Conservation (phyloP, 176 grass and related monocot species). For the Leersia perrieri region DNA sequence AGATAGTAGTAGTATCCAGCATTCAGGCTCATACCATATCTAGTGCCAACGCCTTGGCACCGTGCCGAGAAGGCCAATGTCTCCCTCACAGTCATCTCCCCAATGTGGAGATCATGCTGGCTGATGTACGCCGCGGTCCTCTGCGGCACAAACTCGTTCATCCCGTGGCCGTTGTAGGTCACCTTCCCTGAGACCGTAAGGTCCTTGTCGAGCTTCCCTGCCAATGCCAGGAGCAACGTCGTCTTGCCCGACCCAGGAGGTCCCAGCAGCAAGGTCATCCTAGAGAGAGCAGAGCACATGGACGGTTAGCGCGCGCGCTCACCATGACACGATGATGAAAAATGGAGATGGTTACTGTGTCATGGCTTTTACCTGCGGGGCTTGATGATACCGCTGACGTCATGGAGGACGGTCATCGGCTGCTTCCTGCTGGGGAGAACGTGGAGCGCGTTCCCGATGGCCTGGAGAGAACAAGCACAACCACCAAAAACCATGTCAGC, state of each 20-base stretch:
- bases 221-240: constrained; percentile 68
- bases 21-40: constrained; percentile 55
- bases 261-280: constrained; percentile 80
- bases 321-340: background rate
- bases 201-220: constrained; percentile 75
- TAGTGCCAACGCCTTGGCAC: constrained; percentile 79
- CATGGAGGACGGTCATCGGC: constrained; percentile 57
- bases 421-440: constrained; percentile 54
- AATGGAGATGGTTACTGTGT: background rate
- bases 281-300: constrained; percentile 20
- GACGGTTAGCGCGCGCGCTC: background rate
- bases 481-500: background rate
- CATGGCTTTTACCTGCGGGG: constrained; percentile 36
- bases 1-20: background rate
- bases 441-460: constrained; percentile 55
- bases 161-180: constrained; percentile 78
- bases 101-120: constrained; percentile 85
- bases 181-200: constrained; percentile 67
- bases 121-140: constrained; percentile 88
- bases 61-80: constrained; percentile 75
- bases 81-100: constrained; percentile 95
- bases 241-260: constrained; percentile 86
- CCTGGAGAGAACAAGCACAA: constrained; percentile 21
- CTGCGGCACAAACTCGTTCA: constrained; percentile 84
- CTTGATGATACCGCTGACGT: constrained; percentile 66